Evolutionary conservation across 2,329 filamentous ascomycete species (phyloP).

Genomic region (Aspergillus sojae): DNA sequence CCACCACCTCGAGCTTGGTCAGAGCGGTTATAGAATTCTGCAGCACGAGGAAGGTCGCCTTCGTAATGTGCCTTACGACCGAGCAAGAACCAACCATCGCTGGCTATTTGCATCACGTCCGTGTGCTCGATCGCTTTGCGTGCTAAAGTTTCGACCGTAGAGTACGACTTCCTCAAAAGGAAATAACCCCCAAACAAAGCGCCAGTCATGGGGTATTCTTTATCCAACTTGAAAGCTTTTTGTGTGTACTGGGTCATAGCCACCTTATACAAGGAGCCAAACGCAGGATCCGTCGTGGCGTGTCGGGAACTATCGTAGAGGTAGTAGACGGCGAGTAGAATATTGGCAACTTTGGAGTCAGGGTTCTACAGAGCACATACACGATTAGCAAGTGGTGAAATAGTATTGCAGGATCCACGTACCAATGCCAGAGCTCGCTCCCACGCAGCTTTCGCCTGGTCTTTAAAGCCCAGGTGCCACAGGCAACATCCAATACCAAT

Average conservation of each 20-base stretch:
- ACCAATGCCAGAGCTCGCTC: conserved; percentile 78
- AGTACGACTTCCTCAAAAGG: conserved; percentile 75
- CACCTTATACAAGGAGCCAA: conserved; percentile 82
- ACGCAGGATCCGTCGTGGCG: conserved; percentile 80
- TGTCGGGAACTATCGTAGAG: conserved; percentile 84
- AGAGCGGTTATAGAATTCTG: conserved; percentile 84
- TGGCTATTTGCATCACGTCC: conserved; percentile 93
- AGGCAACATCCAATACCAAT: conserved; percentile 96
- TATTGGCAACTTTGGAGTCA: conserved; percentile 85
- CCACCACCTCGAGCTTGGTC: conserved; percentile 89
- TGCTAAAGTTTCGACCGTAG: conserved; percentile 81
- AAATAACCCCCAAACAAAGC: conserved; percentile 91
- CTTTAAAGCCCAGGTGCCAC: conserved; percentile 94
- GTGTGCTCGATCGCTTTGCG: conserved; percentile 94
- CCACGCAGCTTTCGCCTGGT: conserved; percentile 89
- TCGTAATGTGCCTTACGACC: conserved; percentile 88
- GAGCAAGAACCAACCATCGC: conserved; percentile 95
- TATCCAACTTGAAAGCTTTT: conserved; percentile 90
- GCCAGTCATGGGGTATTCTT: conserved; percentile 85
- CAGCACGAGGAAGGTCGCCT: conserved; percentile 72
- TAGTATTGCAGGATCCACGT: conserved; percentile 37
- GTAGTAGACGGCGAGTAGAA: conserved; percentile 86
- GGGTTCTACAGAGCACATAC: conserved; percentile 54
- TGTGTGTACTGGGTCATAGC: conserved; percentile 95
- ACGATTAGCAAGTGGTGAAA: conserved; percentile 7